phyloP scores from a whole-genome alignment of 139 green algal genomes.

The Asterochloris sp. region DNA sequence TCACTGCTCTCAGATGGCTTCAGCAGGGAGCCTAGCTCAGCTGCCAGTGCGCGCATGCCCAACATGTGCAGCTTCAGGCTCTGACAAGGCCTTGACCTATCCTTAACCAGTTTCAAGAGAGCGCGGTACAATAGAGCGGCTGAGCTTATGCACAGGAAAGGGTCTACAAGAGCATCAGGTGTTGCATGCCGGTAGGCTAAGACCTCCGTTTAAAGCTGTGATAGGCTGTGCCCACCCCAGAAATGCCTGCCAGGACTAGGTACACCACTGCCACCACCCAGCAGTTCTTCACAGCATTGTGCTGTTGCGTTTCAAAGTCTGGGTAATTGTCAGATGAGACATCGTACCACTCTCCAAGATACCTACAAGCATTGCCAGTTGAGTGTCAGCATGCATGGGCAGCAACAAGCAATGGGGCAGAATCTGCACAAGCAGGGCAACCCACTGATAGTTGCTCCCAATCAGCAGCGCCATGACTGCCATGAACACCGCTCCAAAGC shows the following conservation, averaged over 20 bases:
- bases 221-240: conserved; percentile 24
- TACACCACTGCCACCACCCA: conserved; percentile 48
- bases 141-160: too few relatives aligned
- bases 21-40: too few relatives aligned
- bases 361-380: conserved; percentile 24
- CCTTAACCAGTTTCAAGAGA: too few relatives aligned
- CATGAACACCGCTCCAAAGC: conserved; percentile 47
- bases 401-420: neutral
- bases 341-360: conserved; percentile 60
- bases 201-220: conserved; percentile 15
- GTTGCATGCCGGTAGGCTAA: neutral
- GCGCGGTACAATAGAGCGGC: too few relatives aligned
- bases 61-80: too few relatives aligned
- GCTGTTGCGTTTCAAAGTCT: conserved; percentile 36
- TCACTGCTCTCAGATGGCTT: too few relatives aligned
- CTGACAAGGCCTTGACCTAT: too few relatives aligned
- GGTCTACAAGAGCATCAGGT: too few relatives aligned
- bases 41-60: too few relatives aligned
- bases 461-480: conserved; percentile 32
- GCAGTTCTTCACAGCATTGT: conserved; percentile 34
- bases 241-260: conserved; percentile 36
- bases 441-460: conserved; percentile 45
- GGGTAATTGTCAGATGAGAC: conserved; percentile 13
- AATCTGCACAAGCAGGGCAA: neutral
- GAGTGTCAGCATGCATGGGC: neutral